These are phyloP conservation scores for Talaromyces thailandensis DNA, from an alignment of 495 filamentous ascomycete species.

Conservation along the genomic window DNA sequence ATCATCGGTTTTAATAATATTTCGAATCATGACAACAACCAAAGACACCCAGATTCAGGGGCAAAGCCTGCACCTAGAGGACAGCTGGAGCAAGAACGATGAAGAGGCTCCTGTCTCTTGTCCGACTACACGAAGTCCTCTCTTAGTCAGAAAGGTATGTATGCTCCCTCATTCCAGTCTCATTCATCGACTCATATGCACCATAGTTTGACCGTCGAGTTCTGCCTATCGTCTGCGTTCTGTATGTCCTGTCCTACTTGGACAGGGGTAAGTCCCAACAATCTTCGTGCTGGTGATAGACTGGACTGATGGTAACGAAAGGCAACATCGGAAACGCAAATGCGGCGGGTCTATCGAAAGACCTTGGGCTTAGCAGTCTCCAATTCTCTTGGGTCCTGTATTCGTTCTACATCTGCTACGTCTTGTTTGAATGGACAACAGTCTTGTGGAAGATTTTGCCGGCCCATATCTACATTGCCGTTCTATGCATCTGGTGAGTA, in stretches of 20 bases:
- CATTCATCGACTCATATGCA: not conserved
- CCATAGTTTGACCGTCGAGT: slow-evolving; percentile 18
- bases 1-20: not conserved
- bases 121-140: not conserved
- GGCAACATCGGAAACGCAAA: slow-evolving; percentile 52
- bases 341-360: slow-evolving; percentile 38
- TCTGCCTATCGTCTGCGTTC: slow-evolving; percentile 19
- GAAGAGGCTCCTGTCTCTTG: not conserved
- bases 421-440: slow-evolving; percentile 22
- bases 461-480: slow-evolving; percentile 29
- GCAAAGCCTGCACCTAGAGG: not conserved
- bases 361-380: slow-evolving; percentile 33
- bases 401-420: slow-evolving; percentile 50
- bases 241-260: slow-evolving; percentile 21
- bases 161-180: not conserved
- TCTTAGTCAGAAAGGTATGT: slow-evolving; percentile 9
- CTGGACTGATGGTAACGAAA: slow-evolving; percentile 2
- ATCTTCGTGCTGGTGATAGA: not conserved
- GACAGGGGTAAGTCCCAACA: slow-evolving; percentile 11
- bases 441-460: slow-evolving; percentile 49
- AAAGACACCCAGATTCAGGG: not conserved
- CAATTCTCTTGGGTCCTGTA: slow-evolving; percentile 59
- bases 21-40: not conserved
- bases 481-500: slow-evolving; percentile 25
- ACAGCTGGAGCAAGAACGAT: not conserved